Base-by-base conservation (phyloP, 495 filamentous ascomycete species). In the Aspergillus funiculosus region DNA sequence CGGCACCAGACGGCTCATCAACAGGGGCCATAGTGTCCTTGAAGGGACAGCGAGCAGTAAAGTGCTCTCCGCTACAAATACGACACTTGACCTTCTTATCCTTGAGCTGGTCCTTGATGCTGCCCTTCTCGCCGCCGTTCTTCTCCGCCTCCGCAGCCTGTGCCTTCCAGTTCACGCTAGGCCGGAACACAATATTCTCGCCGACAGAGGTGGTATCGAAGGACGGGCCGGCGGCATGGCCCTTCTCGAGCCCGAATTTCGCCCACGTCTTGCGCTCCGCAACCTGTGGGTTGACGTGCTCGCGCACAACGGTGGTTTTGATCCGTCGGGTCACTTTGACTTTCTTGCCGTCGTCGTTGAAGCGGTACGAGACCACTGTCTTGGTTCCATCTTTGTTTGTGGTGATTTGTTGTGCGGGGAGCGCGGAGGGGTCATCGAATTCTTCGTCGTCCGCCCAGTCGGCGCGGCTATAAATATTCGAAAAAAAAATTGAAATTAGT, bases 11-110 rank as follows among this genome's bases (percentile, higher is more conserved):
- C 5, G 70, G 60, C 59, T 85, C 83, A 39, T 85, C 84, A 46
- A 86, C 75, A 1, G 84, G 84, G 8, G 83, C 82, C 74, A 88
- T 83, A 31, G 84, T 88, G 57, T 86, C 84, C 69, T 87, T 87
- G 69, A 85, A 88, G 19, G 84, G 90, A 84, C 77, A 98, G 59
- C 91, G 80, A 21, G 91, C 89, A 3, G 92, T 98, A 73, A 95
- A 98, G 76, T 98, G 92, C 72, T 97, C 94, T 54, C 94, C 92
- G 65, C 82, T 85, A 71, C 92, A 98, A 62, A 98, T 97, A 74
- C 92, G 82, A 70, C 92, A 98, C 77, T 96, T 96, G 72, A 98
- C 94, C 77, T 95, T 95, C 80, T 95, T 95, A 70, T 95, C 87
- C 81, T 91, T 95, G 48, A 96, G 76, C 76, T 87, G 80, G 54